Evolutionary conservation across 2,329 filamentous ascomycete genomes (phyloP), one percentile per base, ranked within the genome.

Genomic region (Xylariaceae sp.): DNA sequence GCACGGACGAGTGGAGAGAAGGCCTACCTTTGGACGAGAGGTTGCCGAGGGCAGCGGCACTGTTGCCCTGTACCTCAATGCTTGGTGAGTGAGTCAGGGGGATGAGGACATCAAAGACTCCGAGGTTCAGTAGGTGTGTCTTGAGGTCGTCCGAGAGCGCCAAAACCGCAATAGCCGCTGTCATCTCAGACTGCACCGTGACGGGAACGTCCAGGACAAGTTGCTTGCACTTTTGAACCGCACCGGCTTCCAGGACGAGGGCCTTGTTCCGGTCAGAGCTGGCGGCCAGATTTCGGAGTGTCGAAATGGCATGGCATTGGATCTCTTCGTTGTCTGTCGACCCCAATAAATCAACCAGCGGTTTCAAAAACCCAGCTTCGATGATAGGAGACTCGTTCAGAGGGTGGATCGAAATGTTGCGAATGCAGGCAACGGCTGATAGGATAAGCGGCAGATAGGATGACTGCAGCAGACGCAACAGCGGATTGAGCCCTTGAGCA

Each of bases 291-390:
- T 98, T 98, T 43, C 92, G 80, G 31, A 98, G 72, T 0, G 92
- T 98, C 5, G 92, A 96, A 45, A 98, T 98, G 37, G 92, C 92
- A 55, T 98, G 92, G 56, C 92, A 98, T 58, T 98, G 92, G 32
- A 98, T 98, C 57, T 98, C 92, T 60, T 98, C 92, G 55, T 95
- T 95, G 50, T 96, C 90, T 1, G 89, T 95, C 8, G 88, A 93
- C 32, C 92, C 90, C 6, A 98, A 74, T 2, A 98, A 72, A 46
- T 96, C 89, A 16, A 98, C 92, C 35, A 98, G 65, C 1, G 92
- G 92, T 57, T 88, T 89, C 39, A 98, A 64, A 61, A 98, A 98
- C 38, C 90, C 92, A 25, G 90, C 90, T 53, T 98, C 92, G 52
- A 98, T 98, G 45, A 98, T 98, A 1, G 92, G 92, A 9, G 90